A percentile compares a stretch with the other conserved stretches of the same genome.
Conservation (phyloP, 768 basidiomycete species). For the Pleurotus ostreatus region DNA sequence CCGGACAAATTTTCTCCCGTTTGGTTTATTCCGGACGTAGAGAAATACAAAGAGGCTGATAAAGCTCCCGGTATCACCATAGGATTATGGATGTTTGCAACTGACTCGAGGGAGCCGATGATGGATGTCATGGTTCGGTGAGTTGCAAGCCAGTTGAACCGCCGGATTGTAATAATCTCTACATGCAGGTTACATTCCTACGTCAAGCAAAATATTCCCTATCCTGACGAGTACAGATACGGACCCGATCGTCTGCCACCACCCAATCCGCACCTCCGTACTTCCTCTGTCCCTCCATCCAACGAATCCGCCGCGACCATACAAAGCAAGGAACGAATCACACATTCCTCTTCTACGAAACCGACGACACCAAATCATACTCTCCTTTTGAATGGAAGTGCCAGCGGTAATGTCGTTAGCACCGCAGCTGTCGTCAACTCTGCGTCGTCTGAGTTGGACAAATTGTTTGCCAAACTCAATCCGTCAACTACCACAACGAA, state of each 20-base stretch:
- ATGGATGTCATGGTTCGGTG: slow-evolving; percentile 69
- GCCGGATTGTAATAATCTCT: not conserved
- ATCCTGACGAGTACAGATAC: slow-evolving; percentile 71
- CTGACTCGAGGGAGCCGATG: slow-evolving; percentile 67
- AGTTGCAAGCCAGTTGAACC: slow-evolving; percentile 17
- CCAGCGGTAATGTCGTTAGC: not conserved
- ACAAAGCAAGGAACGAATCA: not conserved
- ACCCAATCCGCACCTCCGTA: slow-evolving; percentile 37
- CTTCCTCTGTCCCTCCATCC: slow-evolving; percentile 20
- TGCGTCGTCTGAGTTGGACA: slow-evolving; percentile 39
- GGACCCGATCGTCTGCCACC: slow-evolving; percentile 65
- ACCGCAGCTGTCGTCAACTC: slow-evolving; percentile 13
- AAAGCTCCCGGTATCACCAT: slow-evolving; percentile 58
- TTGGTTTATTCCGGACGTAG: slow-evolving; percentile 43
- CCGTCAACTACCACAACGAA: slow-evolving; percentile 17
- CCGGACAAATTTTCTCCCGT: slow-evolving; percentile 46
- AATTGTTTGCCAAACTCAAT: slow-evolving; percentile 41
- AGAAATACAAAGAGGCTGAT: slow-evolving; percentile 38
- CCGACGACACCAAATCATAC: not conserved
- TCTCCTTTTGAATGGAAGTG: not conserved
- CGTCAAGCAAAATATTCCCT: slow-evolving; percentile 60
- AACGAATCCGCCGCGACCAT: not conserved
- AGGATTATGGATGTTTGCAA: slow-evolving; percentile 74
- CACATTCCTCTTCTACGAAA: slow-evolving; percentile 1
- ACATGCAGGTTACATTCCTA: slow-evolving; percentile 54